A percentile compares a stretch with the other conserved stretches of the same genome.
These are phyloP conservation scores for Helicocarpus griseus DNA, from an alignment of 2,329 filamentous ascomycete species.

Conservation along the genomic window DNA sequence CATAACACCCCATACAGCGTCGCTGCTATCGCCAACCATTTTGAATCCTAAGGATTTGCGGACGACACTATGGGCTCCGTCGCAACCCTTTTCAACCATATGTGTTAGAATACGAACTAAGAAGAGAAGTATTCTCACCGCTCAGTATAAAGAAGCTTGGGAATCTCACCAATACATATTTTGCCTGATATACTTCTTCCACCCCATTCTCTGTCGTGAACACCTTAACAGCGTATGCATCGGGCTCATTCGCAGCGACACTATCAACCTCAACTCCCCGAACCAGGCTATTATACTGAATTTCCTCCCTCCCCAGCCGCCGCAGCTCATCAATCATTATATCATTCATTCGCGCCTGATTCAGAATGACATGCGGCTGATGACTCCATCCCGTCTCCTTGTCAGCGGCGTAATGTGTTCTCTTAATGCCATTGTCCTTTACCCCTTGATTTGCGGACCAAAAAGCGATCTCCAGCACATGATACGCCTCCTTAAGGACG, in stretches of 20 bases:
- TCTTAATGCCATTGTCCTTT: constrained; percentile 31
- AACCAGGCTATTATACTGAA: constrained; percentile 49
- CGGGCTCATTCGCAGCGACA: constrained; percentile 23
- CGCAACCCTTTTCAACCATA: constrained; percentile 18
- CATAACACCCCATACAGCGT: constrained; percentile 67
- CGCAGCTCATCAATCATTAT: constrained; percentile 45
- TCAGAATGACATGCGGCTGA: constrained; percentile 48
- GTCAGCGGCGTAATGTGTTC: constrained; percentile 44
- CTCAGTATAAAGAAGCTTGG: background rate
- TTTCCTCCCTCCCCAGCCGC: constrained; percentile 30
- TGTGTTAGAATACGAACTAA: background rate
- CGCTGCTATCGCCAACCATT: constrained; percentile 58
- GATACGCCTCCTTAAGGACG: constrained; percentile 48
- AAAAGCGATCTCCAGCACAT: constrained; percentile 49
- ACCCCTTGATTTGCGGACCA: constrained; percentile 36
- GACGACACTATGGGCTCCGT: constrained; percentile 60
- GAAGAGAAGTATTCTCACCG: background rate
- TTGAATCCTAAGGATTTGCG: constrained; percentile 42
- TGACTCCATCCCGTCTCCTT: constrained; percentile 45
- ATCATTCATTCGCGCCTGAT: constrained; percentile 46
- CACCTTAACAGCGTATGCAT: constrained; percentile 38
- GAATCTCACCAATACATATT: constrained; percentile 42
- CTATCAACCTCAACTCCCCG: constrained; percentile 43
- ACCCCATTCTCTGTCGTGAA: constrained; percentile 32
- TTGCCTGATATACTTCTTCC: constrained; percentile 35